Percentiles rank a stretch among this genome's conserved stretches.
Evolutionary conservation across 2,329 filamentous ascomycete genomes (phyloP).

Genomic region (Apiospora arundinis): DNA sequence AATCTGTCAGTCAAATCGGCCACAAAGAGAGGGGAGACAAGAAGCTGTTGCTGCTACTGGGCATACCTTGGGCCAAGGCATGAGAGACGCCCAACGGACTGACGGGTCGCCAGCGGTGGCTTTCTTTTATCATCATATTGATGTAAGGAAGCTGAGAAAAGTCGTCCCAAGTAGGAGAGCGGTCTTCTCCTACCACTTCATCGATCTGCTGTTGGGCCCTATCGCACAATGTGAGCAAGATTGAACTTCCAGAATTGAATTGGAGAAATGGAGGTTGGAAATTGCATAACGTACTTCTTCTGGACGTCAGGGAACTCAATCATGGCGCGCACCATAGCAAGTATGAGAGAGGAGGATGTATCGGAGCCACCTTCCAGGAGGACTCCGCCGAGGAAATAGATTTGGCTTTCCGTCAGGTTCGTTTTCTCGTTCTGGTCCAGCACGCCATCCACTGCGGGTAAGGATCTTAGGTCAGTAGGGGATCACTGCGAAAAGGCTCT

Average conservation of each 20-base stretch:
- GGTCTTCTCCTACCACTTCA: constrained; percentile 41
- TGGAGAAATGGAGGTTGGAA: neutral
- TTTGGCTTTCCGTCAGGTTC: constrained; percentile 37
- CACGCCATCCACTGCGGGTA: constrained; percentile 23
- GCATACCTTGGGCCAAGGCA: constrained; percentile 36
- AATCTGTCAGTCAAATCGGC: neutral
- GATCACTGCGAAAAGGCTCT: too few species aligned
- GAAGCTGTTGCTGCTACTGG: neutral
- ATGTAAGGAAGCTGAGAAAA: constrained; percentile 48
- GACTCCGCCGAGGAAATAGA: constrained; percentile 42
- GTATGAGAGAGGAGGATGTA: constrained; percentile 49
- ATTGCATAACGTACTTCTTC: constrained; percentile 30
- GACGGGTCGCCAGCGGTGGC: constrained; percentile 48
- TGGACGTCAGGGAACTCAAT: constrained; percentile 48
- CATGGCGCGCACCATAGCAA: constrained; percentile 55
- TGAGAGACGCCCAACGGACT: constrained; percentile 44
- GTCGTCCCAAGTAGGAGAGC: constrained; percentile 46
- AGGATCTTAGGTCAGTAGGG: too few species aligned
- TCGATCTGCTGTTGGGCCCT: constrained; percentile 49
- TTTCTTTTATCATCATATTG: constrained; percentile 48
- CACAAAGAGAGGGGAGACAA: neutral
- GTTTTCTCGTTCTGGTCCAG: constrained; percentile 36
- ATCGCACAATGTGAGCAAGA: neutral
- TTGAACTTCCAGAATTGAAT: neutral
- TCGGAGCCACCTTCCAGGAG: constrained; percentile 50